These are phyloP conservation scores for Durio zibethinus DNA, from an alignment of 345 rosid genomes.

Conservation along the genomic window DNA sequence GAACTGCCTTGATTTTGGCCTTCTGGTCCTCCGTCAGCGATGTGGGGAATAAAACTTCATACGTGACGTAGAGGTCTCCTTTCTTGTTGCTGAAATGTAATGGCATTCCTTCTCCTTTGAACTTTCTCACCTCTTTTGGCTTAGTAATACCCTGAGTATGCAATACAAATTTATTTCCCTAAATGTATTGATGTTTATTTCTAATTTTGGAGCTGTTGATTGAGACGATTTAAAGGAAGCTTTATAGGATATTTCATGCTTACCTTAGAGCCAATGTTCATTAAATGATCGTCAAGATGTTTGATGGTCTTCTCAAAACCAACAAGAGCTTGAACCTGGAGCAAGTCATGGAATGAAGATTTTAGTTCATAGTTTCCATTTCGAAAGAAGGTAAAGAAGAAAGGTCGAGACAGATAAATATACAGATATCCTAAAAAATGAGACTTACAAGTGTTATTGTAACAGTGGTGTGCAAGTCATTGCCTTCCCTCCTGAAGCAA, in stretches of 20 bases:
- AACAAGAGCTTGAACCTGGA: slow-evolving; percentile 91
- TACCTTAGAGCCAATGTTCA: slow-evolving; percentile 84
- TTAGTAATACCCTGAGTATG: slow-evolving; percentile 74
- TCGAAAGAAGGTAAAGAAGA: background rate
- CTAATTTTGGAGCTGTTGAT: background rate
- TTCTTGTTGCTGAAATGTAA: slow-evolving; percentile 79
- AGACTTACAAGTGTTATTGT: slow-evolving; percentile 77
- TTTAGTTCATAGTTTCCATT: background rate
- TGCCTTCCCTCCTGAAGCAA: slow-evolving; percentile 77
- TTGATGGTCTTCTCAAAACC: slow-evolving; percentile 89
- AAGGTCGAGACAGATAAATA: background rate
- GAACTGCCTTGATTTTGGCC: slow-evolving; percentile 68
- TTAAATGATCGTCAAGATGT: slow-evolving; percentile 91
- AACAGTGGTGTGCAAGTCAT: slow-evolving; percentile 79
- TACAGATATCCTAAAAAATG: background rate
- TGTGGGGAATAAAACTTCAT: slow-evolving; percentile 85
- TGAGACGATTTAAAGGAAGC: background rate
- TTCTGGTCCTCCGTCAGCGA: slow-evolving; percentile 85
- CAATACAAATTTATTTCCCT: background rate
- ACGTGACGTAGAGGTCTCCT: slow-evolving; percentile 81
- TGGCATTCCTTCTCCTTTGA: slow-evolving; percentile 98
- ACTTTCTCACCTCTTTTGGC: slow-evolving; percentile 87
- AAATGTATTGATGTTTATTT: background rate
- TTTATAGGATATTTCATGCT: background rate
- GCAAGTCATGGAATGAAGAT: background rate